Evolutionary conservation across 768 basidiomycete genomes (phyloP), one percentile per base, ranked within the genome.

Genomic region (Amanita fuliginea): DNA sequence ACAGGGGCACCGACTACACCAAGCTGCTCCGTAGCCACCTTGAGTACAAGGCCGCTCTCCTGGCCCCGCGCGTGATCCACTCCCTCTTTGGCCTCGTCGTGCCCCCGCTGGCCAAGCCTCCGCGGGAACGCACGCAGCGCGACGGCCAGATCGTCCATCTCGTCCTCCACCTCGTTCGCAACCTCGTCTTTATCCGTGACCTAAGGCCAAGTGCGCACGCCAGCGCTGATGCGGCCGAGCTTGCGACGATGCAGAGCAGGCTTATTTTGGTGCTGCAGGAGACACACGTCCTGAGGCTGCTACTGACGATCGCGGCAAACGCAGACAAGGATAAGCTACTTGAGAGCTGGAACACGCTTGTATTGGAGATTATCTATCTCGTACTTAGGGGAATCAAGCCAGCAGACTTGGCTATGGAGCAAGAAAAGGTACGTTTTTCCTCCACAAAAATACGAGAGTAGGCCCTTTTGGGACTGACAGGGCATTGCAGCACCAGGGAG

Each of bases 111-210:
- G 76, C 88, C 3, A 91, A 88, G 59, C 57, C 68, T 0, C 59
- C 63, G 5, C 78, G 79, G 63, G 83, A 94, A 55, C 73, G 93
- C 6, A 74, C 72, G 34, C 81, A 86, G 49, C 77, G 84, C 39
- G 96, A 98, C 62, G 74, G 80, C 24, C 88, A 95, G 61, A 72
- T 97, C 54, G 81, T 97, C 60, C 88, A 84, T 47, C 77, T 99
- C 48, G 73, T 95, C 10, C 72, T 99, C 10, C 86, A 96, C 62
- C 76, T 95, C 54, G 72, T 96, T 46, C 82, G 96, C 50, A 99
- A 99, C 61, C 78, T 98, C n/a, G 79, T 86, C 1, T 91, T 94
- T 61, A 93, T 98, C 70, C 83, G 83, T 57, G 95, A 98, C 67
- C 76, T 80, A 2, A 81, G 85, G 0, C 66, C 79, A 35, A 84